A percentile compares a stretch with the other conserved stretches of the same genome.
phyloP scores from a whole-genome alignment of 1,284 basidiomycete species.

The Phylloporus sp. region DNA sequence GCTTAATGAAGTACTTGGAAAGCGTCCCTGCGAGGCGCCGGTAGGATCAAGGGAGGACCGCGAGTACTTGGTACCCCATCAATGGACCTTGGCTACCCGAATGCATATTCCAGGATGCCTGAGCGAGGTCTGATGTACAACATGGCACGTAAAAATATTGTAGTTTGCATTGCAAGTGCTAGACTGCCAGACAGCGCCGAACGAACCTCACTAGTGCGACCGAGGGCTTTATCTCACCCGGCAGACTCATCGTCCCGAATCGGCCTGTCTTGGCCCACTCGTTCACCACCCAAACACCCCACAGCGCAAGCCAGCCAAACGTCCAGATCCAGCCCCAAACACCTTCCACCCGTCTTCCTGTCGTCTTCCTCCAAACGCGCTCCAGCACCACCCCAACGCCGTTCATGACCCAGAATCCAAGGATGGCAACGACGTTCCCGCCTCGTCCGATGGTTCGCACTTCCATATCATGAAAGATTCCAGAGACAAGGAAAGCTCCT shows the following conservation, averaged over 20 bases:
- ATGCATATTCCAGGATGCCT: no score
- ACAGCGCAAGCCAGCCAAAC: constrained; percentile 48
- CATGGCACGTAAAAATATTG: no score
- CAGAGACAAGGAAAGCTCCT: constrained; percentile 60
- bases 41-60: no score
- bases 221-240: constrained; percentile 17
- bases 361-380: constrained; percentile 43
- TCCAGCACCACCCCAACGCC: constrained; percentile 57
- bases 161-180: no score
- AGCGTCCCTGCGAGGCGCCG: no score
- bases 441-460: constrained; percentile 60
- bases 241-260: constrained; percentile 9
- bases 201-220: constrained; percentile 11
- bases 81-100: no score
- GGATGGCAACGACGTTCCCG: constrained; percentile 44
- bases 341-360: constrained; percentile 48
- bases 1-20: no score
- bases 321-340: constrained; percentile 53
- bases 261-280: constrained; percentile 51
- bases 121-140: no score
- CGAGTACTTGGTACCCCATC: no score
- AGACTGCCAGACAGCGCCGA: not conserved
- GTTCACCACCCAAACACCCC: constrained; percentile 51
- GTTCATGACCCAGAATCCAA: constrained; percentile 59
- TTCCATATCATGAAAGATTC: constrained; percentile 56